phyloP scores from a whole-genome alignment of 192 early-diverging fungal genomes.

The Paraglomus brasilianum region DNA sequence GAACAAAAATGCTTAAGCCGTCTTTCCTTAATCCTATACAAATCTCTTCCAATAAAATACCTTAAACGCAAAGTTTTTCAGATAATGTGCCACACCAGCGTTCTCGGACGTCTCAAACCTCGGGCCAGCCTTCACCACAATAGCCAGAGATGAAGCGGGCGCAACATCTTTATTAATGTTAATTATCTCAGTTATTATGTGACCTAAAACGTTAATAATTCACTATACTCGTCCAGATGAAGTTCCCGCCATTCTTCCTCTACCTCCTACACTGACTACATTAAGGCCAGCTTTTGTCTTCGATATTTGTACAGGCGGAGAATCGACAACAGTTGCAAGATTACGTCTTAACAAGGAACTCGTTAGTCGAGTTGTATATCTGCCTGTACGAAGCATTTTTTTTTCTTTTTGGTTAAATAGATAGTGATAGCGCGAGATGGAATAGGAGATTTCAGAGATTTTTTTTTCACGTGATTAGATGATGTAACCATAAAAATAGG shows the following conservation, averaged over 20 bases:
- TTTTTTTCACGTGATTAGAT: too few species aligned
- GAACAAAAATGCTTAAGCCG: too few species aligned
- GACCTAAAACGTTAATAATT: neutral
- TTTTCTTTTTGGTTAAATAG: too few species aligned
- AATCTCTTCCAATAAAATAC: slow-evolving; percentile 40
- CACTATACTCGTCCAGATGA: neutral
- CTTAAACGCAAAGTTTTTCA: slow-evolving; percentile 89
- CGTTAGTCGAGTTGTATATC: neutral
- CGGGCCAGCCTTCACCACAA: slow-evolving; percentile 87
- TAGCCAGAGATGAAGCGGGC: slow-evolving; percentile 72
- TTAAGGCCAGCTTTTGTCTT: slow-evolving; percentile 16
- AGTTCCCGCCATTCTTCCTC: neutral
- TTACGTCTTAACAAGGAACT: neutral
- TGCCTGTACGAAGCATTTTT: slow-evolving; percentile 7
- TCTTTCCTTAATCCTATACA: neutral
- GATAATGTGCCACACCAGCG: slow-evolving; percentile 84
- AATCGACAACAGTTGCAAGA: slow-evolving; percentile 17
- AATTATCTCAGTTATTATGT: neutral
- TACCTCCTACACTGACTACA: slow-evolving; percentile 24
- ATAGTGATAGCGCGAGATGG: too few species aligned
- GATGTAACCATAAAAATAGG: too few species aligned
- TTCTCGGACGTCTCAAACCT: slow-evolving; percentile 74
- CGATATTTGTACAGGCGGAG: slow-evolving; percentile 8
- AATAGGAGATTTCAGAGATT: too few species aligned
- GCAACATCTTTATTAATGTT: slow-evolving; percentile 50